phyloP scores from a whole-genome alignment of 371 early-diverging fungal species.

The Dentiscutata heterogama region DNA sequence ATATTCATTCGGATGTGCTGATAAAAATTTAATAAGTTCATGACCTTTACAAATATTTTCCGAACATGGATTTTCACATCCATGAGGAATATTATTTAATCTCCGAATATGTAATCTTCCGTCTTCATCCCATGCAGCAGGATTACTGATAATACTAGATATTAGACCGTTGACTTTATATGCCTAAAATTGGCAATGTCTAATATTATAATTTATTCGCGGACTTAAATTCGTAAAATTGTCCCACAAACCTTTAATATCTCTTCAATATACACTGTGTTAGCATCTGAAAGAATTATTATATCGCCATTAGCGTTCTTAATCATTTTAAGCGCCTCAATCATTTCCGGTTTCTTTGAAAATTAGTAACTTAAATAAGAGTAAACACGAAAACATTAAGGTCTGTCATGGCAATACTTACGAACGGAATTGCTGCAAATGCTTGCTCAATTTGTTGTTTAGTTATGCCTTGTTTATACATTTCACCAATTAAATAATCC shows the following conservation, averaged over 20 bases:
- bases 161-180: slow-evolving; percentile 65
- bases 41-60: slow-evolving; percentile 82
- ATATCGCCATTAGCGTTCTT: slow-evolving; percentile 64
- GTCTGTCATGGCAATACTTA: slow-evolving; percentile 51
- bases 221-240: not conserved
- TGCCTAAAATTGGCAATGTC: slow-evolving; percentile 53
- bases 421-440: slow-evolving; percentile 69
- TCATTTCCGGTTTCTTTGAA: slow-evolving; percentile 65
- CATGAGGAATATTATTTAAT: slow-evolving; percentile 64
- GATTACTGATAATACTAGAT: slow-evolving; percentile 77
- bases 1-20: slow-evolving; percentile 43
- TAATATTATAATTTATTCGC: not conserved
- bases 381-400: not conserved
- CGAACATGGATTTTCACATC: slow-evolving; percentile 72
- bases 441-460: slow-evolving; percentile 60
- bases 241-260: slow-evolving; percentile 59
- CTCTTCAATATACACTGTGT: slow-evolving; percentile 76
- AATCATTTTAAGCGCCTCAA: slow-evolving; percentile 59
- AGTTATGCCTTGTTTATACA: slow-evolving; percentile 65
- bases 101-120: slow-evolving; percentile 67
- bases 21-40: slow-evolving; percentile 27
- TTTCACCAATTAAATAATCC: slow-evolving; percentile 61
- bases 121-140: slow-evolving; percentile 63
- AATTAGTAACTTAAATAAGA: not conserved
- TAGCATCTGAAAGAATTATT: slow-evolving; percentile 79